Evolutionary conservation across 2,329 filamentous ascomycete genomes (phyloP).

Genomic region (Neonectria faginata): DNA sequence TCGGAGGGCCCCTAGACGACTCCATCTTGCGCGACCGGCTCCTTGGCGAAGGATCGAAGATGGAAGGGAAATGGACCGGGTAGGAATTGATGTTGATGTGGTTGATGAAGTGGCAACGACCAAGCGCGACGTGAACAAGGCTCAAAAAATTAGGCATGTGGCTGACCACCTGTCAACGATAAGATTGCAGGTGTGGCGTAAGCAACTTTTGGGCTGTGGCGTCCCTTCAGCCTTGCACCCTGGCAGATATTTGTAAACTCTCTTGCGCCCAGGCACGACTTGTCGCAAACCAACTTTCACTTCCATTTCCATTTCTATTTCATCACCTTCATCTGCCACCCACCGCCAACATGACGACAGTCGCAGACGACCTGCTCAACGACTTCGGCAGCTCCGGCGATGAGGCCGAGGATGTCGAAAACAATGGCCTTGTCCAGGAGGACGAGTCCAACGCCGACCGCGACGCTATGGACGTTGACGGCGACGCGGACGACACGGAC

Average conservation of each 20-base stretch:
- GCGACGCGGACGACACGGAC: constrained; percentile 57
- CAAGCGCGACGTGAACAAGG: constrained; percentile 41
- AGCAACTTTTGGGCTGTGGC: constrained; percentile 34
- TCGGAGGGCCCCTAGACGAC: constrained; percentile 86
- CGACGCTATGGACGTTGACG: constrained; percentile 62
- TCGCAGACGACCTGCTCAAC: constrained; percentile 91
- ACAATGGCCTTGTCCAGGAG: constrained; percentile 60
- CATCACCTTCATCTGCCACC: constrained; percentile 19
- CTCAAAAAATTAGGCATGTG: constrained; percentile 42
- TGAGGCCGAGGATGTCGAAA: constrained; percentile 74
- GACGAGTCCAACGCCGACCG: constrained; percentile 59
- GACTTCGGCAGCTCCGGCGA: constrained; percentile 76
- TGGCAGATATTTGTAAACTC: constrained; percentile 38
- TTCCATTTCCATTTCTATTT: constrained; percentile 3
- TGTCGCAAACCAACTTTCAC: constrained; percentile 31
- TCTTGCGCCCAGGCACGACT: constrained; percentile 21
- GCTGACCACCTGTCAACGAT: constrained; percentile 30
- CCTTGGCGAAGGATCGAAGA: not conserved
- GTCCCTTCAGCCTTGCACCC: constrained; percentile 45
- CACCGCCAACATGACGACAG: constrained; percentile 77
- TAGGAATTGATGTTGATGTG: constrained; percentile 14
- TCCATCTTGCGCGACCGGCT: constrained; percentile 74
- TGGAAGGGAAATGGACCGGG: not conserved
- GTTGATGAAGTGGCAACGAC: constrained; percentile 30
- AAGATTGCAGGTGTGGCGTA: constrained; percentile 27